Percentiles rank a stretch among this genome's conserved stretches.
Conservation (phyloP, 2,329 filamentous ascomycete genomes). For the Fusarium sp. region DNA sequence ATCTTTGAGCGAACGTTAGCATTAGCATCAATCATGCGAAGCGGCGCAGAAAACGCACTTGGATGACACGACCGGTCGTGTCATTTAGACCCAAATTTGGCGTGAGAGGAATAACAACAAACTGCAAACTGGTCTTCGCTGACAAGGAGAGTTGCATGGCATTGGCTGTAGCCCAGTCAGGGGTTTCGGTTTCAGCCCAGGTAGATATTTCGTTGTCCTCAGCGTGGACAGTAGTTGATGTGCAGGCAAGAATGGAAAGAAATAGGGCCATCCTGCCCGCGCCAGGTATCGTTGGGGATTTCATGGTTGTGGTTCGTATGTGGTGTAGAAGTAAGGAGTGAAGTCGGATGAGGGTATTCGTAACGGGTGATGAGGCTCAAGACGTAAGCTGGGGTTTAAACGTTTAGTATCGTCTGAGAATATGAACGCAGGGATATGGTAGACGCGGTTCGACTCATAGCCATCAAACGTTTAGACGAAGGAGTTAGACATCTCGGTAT, state of each 20-base stretch:
- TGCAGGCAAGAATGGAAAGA: constrained; percentile 45
- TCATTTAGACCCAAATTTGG: constrained; percentile 57
- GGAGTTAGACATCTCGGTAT: constrained; percentile 35
- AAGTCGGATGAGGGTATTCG: background rate
- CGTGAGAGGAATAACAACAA: constrained; percentile 61
- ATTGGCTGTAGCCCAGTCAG: constrained; percentile 55
- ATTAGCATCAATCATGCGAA: constrained; percentile 20
- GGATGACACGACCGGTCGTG: constrained; percentile 49
- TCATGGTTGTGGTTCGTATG: constrained; percentile 25
- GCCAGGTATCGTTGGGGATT: constrained; percentile 14
- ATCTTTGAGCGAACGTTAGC: constrained; percentile 49
- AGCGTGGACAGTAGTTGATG: constrained; percentile 49
- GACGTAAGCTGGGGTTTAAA: constrained; percentile 14
- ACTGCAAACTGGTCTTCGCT: constrained; percentile 50
- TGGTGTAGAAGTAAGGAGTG: background rate
- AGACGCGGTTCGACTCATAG: constrained; percentile 28
- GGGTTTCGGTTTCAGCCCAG: constrained; percentile 52
- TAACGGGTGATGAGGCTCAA: constrained; percentile 12
- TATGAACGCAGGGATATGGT: constrained; percentile 32
- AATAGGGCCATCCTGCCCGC: constrained; percentile 26
- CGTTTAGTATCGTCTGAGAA: constrained; percentile 28
- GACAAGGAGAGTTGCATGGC: constrained; percentile 58
- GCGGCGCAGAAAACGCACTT: constrained; percentile 51
- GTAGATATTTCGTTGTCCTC: constrained; percentile 52
- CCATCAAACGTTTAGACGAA: constrained; percentile 36